A percentile compares a stretch with the other conserved stretches of the same genome.
These are phyloP conservation scores for Podospora pseudocomata DNA, from an alignment of 495 filamentous ascomycete species.

Conservation along the genomic window DNA sequence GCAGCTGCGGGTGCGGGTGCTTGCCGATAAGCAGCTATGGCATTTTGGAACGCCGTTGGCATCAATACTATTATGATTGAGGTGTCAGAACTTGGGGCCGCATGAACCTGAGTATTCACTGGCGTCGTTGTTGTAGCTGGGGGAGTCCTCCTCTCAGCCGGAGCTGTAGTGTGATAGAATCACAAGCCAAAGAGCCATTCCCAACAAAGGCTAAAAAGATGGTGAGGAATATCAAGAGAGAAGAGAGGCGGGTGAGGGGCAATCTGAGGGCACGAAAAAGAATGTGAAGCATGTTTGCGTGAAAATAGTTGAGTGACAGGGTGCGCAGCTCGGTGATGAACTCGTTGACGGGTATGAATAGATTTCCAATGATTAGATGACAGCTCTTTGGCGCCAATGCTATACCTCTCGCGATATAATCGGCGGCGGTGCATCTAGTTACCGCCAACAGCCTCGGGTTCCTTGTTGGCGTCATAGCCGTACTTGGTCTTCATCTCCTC, in stretches of 20 bases:
- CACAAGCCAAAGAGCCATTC: background rate
- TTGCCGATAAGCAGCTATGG: background rate
- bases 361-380: background rate
- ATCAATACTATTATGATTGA: background rate
- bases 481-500: constrained; percentile 64
- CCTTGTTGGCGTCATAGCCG: constrained; percentile 56
- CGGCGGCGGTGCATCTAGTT: constrained; percentile 8
- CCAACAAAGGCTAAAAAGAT: background rate
- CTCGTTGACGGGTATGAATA: background rate
- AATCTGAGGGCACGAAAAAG: background rate
- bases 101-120: background rate
- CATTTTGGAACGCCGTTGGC: background rate
- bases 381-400: background rate
- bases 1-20: background rate
- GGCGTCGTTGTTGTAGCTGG: background rate
- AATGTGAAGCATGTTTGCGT: background rate
- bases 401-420: background rate
- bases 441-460: constrained; percentile 50
- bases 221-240: background rate
- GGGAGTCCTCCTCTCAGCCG: background rate
- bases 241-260: background rate
- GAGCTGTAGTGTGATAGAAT: background rate
- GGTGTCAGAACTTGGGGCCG: background rate
- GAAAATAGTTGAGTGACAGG: too few species aligned
- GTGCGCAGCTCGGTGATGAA: too few species aligned